A percentile compares a stretch with the other conserved stretches of the same genome.
phyloP scores from a whole-genome alignment of 345 rosid species.

The Alliaria petiolata region DNA sequence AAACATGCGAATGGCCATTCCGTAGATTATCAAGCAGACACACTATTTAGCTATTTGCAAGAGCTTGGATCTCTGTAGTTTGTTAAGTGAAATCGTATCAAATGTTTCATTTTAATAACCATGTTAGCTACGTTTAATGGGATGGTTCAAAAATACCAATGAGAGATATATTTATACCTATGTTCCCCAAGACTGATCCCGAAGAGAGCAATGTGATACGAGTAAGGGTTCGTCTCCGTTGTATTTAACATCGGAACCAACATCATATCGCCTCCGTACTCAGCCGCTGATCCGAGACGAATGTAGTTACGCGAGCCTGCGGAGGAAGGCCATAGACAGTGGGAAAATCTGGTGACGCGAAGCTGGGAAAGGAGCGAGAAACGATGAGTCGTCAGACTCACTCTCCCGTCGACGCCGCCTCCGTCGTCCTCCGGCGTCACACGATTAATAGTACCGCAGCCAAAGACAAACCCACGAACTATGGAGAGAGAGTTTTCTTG shows the following conservation, averaged over 20 bases:
- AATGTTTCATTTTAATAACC: neutral
- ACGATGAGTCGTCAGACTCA: constrained; percentile 30
- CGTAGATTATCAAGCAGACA: neutral
- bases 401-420: constrained; percentile 25
- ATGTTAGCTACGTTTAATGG: neutral
- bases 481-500: constrained; percentile 27
- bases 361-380: constrained; percentile 30
- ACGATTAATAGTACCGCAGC: constrained; percentile 23
- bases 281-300: constrained; percentile 28
- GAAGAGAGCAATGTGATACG: constrained; percentile 18
- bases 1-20: neutral
- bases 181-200: constrained; percentile 20
- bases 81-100: neutral
- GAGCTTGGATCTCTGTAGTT: too few relatives aligned
- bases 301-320: constrained; percentile 28
- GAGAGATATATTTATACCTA: neutral
- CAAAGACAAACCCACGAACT: constrained; percentile 33
- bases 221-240: constrained; percentile 14
- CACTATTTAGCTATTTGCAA: neutral
- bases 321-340: constrained; percentile 30
- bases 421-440: constrained; percentile 12
- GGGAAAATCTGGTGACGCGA: constrained; percentile 22
- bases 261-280: constrained; percentile 18
- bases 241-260: constrained; percentile 25
- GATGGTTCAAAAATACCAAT: neutral